A percentile compares a stretch with the other conserved stretches of the same genome.
Evolutionary conservation across 306 rosid species (phyloP).

Genomic region (Cicer yamashitae): DNA sequence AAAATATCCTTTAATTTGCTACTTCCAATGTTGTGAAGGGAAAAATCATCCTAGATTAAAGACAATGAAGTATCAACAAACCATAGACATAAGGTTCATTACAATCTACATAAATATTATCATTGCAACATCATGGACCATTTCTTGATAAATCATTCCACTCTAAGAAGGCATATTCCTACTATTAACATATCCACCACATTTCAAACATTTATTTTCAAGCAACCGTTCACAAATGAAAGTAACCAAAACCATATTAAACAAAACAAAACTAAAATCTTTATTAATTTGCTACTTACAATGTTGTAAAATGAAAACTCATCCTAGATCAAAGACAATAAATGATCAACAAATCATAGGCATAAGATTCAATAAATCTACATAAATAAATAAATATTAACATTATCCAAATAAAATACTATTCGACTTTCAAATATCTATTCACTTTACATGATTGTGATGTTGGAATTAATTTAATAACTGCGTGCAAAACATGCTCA

Average conservation of each 20-base stretch:
- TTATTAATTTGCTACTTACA: slow-evolving; percentile 2
- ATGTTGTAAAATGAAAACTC: neutral
- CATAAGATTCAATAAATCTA: slow-evolving; percentile 23
- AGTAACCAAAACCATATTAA: neutral
- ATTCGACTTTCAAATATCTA: slow-evolving; percentile 25
- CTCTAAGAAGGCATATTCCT: slow-evolving; percentile 72
- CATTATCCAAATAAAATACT: neutral
- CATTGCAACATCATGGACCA: slow-evolving; percentile 77
- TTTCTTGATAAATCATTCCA: slow-evolving; percentile 82
- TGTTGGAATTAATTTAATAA: too few relatives aligned
- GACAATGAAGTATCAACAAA: slow-evolving; percentile 9
- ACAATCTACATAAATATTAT: neutral
- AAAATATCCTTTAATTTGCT: neutral
- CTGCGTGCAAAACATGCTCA: too few relatives aligned
- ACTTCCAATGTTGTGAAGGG: slow-evolving; percentile 9
- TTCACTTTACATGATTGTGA: neutral
- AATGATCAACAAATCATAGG: slow-evolving; percentile 25
- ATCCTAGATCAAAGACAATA: neutral
- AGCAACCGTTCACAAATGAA: slow-evolving; percentile 18
- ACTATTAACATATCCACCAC: slow-evolving; percentile 29
- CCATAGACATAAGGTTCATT: slow-evolving; percentile 22
- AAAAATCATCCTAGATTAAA: slow-evolving; percentile 7
- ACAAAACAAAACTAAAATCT: neutral
- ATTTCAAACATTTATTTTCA: slow-evolving; percentile 20
- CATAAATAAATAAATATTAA: neutral